A percentile compares a stretch with the other conserved stretches of the same genome.
These are phyloP conservation scores for Pythium biforme DNA, from an alignment of 352 stramenopile genomes.

Conservation along the genomic window DNA sequence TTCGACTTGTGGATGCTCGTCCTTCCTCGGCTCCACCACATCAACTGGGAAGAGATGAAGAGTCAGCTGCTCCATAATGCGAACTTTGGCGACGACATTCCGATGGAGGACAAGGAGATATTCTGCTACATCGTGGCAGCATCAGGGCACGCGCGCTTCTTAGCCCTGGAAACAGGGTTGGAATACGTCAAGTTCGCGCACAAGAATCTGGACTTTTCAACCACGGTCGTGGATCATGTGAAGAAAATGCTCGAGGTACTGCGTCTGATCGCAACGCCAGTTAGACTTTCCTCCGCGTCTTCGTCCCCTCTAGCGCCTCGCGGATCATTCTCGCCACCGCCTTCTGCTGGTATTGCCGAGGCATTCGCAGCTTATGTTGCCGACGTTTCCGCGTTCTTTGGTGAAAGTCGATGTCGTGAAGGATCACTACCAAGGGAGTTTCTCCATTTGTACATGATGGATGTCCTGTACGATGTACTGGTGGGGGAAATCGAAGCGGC, in stretches of 20 bases:
- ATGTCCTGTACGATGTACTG: slow-evolving; percentile 51
- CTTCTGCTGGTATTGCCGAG: slow-evolving; percentile 20
- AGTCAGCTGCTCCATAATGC: slow-evolving; percentile 47
- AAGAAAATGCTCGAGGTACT: slow-evolving; percentile 27
- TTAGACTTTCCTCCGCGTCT: background rate
- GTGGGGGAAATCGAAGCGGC: slow-evolving; percentile 24
- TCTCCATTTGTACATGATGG: slow-evolving; percentile 49
- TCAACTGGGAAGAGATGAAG: slow-evolving; percentile 60
- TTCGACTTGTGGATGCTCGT: slow-evolving; percentile 68
- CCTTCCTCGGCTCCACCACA: slow-evolving; percentile 47
- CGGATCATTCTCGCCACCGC: slow-evolving; percentile 15
- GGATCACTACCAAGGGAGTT: slow-evolving; percentile 29
- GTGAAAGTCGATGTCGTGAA: slow-evolving; percentile 5
- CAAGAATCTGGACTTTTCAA: slow-evolving; percentile 25
- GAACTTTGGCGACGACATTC: slow-evolving; percentile 43
- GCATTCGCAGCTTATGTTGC: slow-evolving; percentile 19
- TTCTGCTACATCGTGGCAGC: slow-evolving; percentile 56
- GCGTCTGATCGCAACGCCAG: slow-evolving; percentile 7
- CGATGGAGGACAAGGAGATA: slow-evolving; percentile 55
- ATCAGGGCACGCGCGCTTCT: slow-evolving; percentile 32
- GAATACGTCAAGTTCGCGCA: slow-evolving; percentile 35
- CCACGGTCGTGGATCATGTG: background rate
- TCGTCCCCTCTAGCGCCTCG: slow-evolving; percentile 1
- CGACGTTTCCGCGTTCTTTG: slow-evolving; percentile 36
- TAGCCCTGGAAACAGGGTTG: slow-evolving; percentile 45